Conservation (phyloP, 2,329 filamentous ascomycete species). For the Colletotrichum falcatum region DNA sequence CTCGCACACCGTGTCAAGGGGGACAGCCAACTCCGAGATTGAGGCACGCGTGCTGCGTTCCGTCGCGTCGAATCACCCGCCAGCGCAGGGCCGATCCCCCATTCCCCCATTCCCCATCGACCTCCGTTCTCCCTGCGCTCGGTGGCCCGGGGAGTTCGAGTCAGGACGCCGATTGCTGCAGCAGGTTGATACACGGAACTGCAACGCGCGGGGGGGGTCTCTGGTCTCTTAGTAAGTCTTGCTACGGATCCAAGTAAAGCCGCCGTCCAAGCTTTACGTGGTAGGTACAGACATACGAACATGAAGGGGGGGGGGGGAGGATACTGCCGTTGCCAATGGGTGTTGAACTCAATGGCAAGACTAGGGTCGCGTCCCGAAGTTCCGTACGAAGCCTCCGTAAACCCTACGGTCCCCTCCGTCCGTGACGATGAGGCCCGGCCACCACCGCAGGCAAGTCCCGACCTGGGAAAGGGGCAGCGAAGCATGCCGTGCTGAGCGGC, state of each 20-base stretch:
- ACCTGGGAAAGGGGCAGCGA: conserved; percentile 11
- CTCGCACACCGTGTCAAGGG: not conserved
- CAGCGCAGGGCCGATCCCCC: not conserved
- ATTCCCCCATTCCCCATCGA: not conserved
- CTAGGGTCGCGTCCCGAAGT: conserved; percentile 7
- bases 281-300: not conserved
- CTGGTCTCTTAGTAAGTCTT: not conserved
- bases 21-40: not conserved
- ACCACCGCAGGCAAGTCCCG: conserved; percentile 14
- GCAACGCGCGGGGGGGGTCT: too few species aligned
- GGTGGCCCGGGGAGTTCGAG: not conserved
- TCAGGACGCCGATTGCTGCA: not conserved
- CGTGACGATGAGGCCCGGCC: not conserved
- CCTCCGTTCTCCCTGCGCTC: not conserved
- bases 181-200: not conserved
- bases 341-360: conserved; percentile 10
- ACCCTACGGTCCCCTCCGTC: conserved; percentile 5
- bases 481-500: conserved; percentile 21
- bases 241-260: not conserved
- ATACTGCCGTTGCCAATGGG: not conserved
- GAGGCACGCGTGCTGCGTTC: not conserved
- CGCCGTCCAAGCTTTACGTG: not conserved
- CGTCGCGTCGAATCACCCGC: not conserved
- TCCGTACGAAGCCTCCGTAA: conserved; percentile 18
- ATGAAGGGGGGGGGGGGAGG: too few species aligned